Conservation (phyloP, 148 eudicot genomes). For the Agrostemma githago region DNA sequence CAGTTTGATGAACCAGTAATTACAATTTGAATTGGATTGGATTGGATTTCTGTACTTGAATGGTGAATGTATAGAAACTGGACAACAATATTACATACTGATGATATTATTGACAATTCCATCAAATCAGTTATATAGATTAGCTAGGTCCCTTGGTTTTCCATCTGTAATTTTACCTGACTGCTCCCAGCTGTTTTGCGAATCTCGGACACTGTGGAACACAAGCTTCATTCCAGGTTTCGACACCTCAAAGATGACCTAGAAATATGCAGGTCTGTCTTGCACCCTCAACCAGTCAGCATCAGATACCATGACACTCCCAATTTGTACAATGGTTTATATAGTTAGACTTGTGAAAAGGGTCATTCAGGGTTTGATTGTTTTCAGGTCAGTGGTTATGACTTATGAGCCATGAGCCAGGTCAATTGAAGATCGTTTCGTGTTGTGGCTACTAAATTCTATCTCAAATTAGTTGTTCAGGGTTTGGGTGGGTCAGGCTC, state of each 20-base stretch:
- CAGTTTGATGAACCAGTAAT: neutral
- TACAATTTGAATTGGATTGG: constrained; percentile 22
- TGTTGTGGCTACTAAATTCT: neutral
- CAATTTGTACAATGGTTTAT: constrained; percentile 23
- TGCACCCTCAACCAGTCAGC: constrained; percentile 23
- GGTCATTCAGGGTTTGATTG: neutral
- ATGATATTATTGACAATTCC: constrained; percentile 23
- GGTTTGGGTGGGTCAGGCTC: neutral
- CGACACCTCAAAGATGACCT: constrained; percentile 16
- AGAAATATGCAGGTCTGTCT: constrained; percentile 26
- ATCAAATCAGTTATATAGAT: constrained; percentile 22
- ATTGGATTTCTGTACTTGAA: constrained; percentile 26
- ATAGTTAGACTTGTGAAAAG: neutral
- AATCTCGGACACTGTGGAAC: constrained; percentile 19
- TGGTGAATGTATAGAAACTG: constrained; percentile 28
- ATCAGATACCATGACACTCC: constrained; percentile 19
- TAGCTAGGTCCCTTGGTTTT: constrained; percentile 11
- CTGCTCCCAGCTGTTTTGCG: neutral
- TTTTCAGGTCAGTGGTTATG: neutral
- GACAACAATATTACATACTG: constrained; percentile 19
- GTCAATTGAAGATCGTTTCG: neutral
- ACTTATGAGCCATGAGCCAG: no score
- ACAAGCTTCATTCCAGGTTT: constrained; percentile 1
- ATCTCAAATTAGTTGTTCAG: neutral
- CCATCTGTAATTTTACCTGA: constrained; percentile 9